Percentiles rank a stretch among this genome's conserved stretches.
These are phyloP conservation scores for Asterophora parasitica DNA, from an alignment of 768 basidiomycete species.

Conservation along the genomic window DNA sequence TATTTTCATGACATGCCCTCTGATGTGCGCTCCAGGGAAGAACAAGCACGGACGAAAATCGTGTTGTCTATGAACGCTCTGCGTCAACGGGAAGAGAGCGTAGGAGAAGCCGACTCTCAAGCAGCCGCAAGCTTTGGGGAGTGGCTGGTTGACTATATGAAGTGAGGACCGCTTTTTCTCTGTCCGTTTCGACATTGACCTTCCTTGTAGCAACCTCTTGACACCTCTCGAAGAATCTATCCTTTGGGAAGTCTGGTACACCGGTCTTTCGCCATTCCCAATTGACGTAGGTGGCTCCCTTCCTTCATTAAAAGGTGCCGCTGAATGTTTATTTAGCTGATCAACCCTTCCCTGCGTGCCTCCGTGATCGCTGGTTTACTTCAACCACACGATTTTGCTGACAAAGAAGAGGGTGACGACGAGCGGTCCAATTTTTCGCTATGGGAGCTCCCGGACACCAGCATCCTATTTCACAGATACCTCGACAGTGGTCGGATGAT, in stretches of 20 bases:
- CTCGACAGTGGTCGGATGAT: conserved; percentile 77
- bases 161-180: conserved; percentile 30
- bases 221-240: conserved; percentile 42
- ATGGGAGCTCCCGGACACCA: conserved; percentile 65
- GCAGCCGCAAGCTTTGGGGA: conserved; percentile 32
- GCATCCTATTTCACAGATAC: conserved; percentile 73
- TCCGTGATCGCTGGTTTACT: conserved; percentile 57
- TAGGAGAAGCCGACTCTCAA: conserved; percentile 8
- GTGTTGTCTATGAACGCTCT: conserved; percentile 16
- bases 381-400: conserved; percentile 48
- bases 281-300: conserved; percentile 45
- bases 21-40: conserved; percentile 29
- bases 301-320: background rate
- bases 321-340: conserved; percentile 33
- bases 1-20: conserved; percentile 33
- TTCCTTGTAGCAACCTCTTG: conserved; percentile 33
- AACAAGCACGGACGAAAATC: conserved; percentile 21
- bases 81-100: conserved; percentile 10
- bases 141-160: conserved; percentile 49
- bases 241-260: conserved; percentile 76
- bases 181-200: background rate
- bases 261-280: conserved; percentile 58
- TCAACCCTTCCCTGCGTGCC: conserved; percentile 68
- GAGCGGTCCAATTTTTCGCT: conserved; percentile 22
- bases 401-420: conserved; percentile 9